Conservation (phyloP, 2,329 filamentous ascomycete species). For the Laburnicola sp. region DNA sequence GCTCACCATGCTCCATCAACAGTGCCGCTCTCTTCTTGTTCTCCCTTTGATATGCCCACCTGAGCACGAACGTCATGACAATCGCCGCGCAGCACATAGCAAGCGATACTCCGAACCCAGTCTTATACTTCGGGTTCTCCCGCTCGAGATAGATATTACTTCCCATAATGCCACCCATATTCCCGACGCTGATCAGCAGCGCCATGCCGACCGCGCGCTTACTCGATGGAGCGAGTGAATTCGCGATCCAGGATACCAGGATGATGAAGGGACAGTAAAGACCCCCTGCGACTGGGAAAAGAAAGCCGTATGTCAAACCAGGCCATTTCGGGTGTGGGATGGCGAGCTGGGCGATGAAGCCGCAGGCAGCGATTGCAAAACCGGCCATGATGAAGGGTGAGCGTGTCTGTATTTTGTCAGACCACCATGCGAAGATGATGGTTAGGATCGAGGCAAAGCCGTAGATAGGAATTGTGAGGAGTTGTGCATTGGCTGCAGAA, state of each 20-base stretch:
- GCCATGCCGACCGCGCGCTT: constrained; percentile 24
- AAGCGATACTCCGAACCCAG: constrained; percentile 24
- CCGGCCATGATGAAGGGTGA: constrained; percentile 59
- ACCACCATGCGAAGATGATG: constrained; percentile 50
- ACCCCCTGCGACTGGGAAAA: constrained; percentile 42
- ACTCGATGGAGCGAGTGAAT: constrained; percentile 4
- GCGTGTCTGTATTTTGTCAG: constrained; percentile 56
- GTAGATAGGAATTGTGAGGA: constrained; percentile 49
- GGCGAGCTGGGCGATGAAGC: constrained; percentile 59
- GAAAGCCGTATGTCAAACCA: constrained; percentile 51
- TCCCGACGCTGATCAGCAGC: constrained; percentile 13
- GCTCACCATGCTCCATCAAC: constrained; percentile 34
- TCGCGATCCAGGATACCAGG: not conserved
- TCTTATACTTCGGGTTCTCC: constrained; percentile 29
- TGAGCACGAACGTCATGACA: constrained; percentile 47
- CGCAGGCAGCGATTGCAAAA: constrained; percentile 54
- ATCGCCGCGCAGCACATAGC: constrained; percentile 52
- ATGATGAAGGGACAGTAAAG: constrained; percentile 44
- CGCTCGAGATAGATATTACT: constrained; percentile 30
- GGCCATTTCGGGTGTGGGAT: constrained; percentile 48
- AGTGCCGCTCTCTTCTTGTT: constrained; percentile 33
- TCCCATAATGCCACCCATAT: constrained; percentile 19
- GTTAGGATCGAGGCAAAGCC: constrained; percentile 48
- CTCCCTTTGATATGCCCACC: constrained; percentile 48
- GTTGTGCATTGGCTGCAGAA: constrained; percentile 46